Percentiles rank a stretch among this genome's conserved stretches.
phyloP scores from a whole-genome alignment of 1,284 basidiomycete genomes.

The Boletus smithii region DNA sequence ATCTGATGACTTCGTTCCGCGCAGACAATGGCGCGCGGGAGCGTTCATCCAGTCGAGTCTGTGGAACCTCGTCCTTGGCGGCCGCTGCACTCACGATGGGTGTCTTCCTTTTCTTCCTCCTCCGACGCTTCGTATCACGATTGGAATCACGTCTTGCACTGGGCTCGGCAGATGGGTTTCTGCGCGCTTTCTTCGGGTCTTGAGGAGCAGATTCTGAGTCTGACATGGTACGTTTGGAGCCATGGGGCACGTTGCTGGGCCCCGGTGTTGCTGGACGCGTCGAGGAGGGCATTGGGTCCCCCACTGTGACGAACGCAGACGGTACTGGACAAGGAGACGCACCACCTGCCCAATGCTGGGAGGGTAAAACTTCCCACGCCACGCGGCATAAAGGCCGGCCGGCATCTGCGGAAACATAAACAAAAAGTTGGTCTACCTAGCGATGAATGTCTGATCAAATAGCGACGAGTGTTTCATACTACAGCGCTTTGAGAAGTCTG shows the following conservation, averaged over 20 bases:
- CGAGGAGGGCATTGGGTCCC: slow-evolving; percentile 23
- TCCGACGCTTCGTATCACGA: slow-evolving; percentile 42
- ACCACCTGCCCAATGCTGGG: no score
- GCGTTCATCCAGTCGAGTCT: slow-evolving; percentile 9
- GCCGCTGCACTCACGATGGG: slow-evolving; percentile 31
- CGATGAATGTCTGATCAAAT: no score
- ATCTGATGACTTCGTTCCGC: slow-evolving; percentile 29
- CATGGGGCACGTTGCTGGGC: slow-evolving; percentile 5
- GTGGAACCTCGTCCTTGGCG: slow-evolving; percentile 14
- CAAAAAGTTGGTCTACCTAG: no score
- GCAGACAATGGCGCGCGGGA: slow-evolving; percentile 21
- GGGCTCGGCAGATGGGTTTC: slow-evolving; percentile 19
- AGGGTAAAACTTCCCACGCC: slow-evolving; percentile 32
- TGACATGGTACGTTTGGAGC: slow-evolving; percentile 23
- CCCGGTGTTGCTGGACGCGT: slow-evolving; percentile 22
- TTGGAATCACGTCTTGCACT: slow-evolving; percentile 33
- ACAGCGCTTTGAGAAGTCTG: no score
- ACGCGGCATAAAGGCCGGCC: no score
- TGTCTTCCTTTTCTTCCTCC: slow-evolving; percentile 39
- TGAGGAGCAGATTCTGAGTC: slow-evolving; percentile 22
- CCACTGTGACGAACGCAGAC: not conserved
- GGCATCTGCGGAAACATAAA: no score
- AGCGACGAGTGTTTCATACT: no score
- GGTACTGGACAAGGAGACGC: slow-evolving; percentile 1
- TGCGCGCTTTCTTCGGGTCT: slow-evolving; percentile 25